A percentile compares a stretch with the other conserved stretches of the same genome.
phyloP scores from a whole-genome alignment of 352 stramenopile genomes.

The Phytophthora podocarpi region DNA sequence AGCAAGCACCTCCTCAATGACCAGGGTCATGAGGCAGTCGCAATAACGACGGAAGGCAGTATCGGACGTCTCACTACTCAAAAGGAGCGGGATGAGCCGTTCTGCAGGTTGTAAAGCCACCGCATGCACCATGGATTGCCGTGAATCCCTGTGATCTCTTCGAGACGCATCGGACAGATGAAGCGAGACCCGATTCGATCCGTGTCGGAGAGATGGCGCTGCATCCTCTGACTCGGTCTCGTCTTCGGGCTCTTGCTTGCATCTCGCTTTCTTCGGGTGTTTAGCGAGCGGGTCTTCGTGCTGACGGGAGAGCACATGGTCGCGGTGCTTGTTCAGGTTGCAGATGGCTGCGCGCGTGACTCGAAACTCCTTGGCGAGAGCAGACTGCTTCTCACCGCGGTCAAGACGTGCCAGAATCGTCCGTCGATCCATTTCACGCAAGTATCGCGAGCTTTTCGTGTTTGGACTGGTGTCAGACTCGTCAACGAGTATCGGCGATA shows the following conservation, averaged over 20 bases:
- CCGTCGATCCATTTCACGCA: conserved; percentile 60
- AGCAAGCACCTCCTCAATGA: conserved; percentile 42
- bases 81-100: conserved; percentile 16
- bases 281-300: conserved; percentile 54
- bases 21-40: conserved; percentile 40
- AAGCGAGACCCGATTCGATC: conserved; percentile 2
- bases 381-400: conserved; percentile 48
- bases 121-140: not conserved
- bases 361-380: conserved; percentile 60
- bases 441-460: conserved; percentile 40
- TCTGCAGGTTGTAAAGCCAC: conserved; percentile 20
- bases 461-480: conserved; percentile 10
- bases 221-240: conserved; percentile 8
- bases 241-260: not conserved
- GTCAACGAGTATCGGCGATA: not conserved
- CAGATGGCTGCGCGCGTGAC: conserved; percentile 65
- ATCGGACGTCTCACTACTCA: conserved; percentile 13
- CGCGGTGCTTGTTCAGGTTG: conserved; percentile 60
- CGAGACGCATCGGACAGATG: not conserved
- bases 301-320: conserved; percentile 40
- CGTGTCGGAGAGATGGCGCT: not conserved
- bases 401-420: conserved; percentile 47
- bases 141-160: not conserved
- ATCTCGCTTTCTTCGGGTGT: conserved; percentile 38
- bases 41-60: conserved; percentile 33